Conservation (phyloP, 2,329 filamentous ascomycete species). For the Botrytis fabae region DNA sequence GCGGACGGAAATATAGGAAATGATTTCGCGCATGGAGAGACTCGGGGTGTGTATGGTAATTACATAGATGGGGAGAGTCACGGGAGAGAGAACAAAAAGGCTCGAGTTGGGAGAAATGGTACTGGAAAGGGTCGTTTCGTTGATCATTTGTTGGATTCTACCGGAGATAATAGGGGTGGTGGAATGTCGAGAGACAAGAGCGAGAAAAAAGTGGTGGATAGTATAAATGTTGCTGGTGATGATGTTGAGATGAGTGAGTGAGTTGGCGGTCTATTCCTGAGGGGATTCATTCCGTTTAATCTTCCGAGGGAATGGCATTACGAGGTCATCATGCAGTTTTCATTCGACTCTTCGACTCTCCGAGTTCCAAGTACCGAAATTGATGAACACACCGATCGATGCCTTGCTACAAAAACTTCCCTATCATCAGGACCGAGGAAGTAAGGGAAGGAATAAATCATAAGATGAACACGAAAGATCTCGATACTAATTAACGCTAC, state of each 20-base stretch:
- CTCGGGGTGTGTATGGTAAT: not conserved
- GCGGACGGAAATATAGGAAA: not conserved
- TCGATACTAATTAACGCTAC: not conserved
- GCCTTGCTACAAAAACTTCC: not conserved
- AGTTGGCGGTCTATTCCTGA: rapidly evolving
- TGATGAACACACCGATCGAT: not conserved
- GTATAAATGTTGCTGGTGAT: not conserved
- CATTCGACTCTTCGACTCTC: not conserved
- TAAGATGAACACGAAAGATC: not conserved
- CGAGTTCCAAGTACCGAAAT: too few species aligned
- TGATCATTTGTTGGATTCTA: too few species aligned
- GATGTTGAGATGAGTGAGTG: not conserved
- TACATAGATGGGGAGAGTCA: not conserved
- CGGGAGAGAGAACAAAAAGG: not conserved
- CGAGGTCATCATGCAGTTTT: not conserved
- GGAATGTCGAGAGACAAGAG: not conserved
- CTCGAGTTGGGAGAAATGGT: too few species aligned
- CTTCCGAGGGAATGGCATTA: too few species aligned
- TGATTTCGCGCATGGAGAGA: not conserved
- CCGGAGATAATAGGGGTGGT: not conserved
- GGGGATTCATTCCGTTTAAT: too few species aligned
- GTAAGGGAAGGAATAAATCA: rapidly evolving
- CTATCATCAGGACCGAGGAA: rapidly evolving
- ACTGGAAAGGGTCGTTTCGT: rapidly evolving
- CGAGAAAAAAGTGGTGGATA: rapidly evolving